Evolutionary conservation across 768 basidiomycete species (phyloP), one percentile per base, ranked within the genome.

Genomic region (Tephrocybe sp.): DNA sequence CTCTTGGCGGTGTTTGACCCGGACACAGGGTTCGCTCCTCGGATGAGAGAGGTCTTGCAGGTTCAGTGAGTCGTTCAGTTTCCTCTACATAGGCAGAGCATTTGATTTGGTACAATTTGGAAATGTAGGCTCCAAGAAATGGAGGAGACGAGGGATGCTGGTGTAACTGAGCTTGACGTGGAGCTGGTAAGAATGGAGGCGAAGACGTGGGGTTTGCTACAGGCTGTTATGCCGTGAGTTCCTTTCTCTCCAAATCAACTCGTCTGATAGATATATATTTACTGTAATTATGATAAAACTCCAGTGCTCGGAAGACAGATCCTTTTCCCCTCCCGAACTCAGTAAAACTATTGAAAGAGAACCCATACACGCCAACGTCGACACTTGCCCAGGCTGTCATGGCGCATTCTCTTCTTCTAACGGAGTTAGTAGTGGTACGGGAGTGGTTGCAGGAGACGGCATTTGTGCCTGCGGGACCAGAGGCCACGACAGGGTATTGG

Each of bases 371-470:
- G 0, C 90, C 93, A 0, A 84, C 88, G 0, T 77, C 83, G 4
- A 84, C 84, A 0, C 77, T 94, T 23, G 88, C 87, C 0, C 85
- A 90, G 62, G 78, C 83, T 2, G 80, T 90, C 45, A 78, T 94
- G 75, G 68, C 79, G 42, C 68, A 80, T 3, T 89, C 85, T 0
- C 82, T 81, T 0, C 74, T 86, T 2, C 81, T 93, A 30, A 68
- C 80, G 0, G 91, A 92, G 54, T 88, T 93, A 48, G 75, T 90
- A 40, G 83, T 88, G 38, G 84, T 93, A 7, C 82, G 88, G n/a
- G 90, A 93, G 65, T 94, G 92, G 92, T 75, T 93, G 1, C 88
- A 92, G 55, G 88, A 90, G 36, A 86, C 80, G 0, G 87, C 89
- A 0, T 79, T 83, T 0, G 5, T 51, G 74, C n/a, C 79, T 80